Evolutionary conservation across 306 rosid genomes (phyloP).

Genomic region (Mimosa pudica): DNA sequence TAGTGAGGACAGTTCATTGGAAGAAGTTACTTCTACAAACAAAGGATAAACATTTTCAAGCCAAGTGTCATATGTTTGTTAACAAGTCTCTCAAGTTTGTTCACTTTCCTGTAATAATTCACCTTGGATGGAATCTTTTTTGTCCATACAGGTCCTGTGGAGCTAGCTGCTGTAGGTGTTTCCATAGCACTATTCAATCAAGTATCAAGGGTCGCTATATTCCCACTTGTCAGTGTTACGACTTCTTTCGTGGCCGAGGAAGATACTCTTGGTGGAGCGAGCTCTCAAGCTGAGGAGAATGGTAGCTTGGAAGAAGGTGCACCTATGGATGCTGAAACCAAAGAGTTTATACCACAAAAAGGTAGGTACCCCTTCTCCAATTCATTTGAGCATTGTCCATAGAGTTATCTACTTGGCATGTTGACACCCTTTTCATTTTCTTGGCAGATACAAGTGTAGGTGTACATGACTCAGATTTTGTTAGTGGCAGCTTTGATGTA

Average conservation of each 20-base stretch:
- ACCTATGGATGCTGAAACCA: slow-evolving; percentile 47
- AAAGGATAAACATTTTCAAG: background rate
- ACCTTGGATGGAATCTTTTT: slow-evolving; percentile 8
- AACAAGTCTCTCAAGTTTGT: background rate
- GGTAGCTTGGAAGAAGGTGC: slow-evolving; percentile 51
- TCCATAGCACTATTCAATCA: slow-evolving; percentile 95
- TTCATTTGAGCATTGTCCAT: slow-evolving; percentile 18
- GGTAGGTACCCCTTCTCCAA: slow-evolving; percentile 53
- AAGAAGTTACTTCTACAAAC: background rate
- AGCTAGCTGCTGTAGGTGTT: slow-evolving; percentile 98
- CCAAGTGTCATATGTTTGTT: too few species aligned
- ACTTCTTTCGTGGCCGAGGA: slow-evolving; percentile 98
- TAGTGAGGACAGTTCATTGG: background rate
- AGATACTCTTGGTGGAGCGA: slow-evolving; percentile 56
- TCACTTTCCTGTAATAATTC: slow-evolving; percentile 16
- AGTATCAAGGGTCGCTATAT: slow-evolving; percentile 84
- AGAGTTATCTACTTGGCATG: slow-evolving; percentile 4
- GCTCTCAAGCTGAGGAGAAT: slow-evolving; percentile 41
- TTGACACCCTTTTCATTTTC: slow-evolving; percentile 28
- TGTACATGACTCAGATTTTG: slow-evolving; percentile 41
- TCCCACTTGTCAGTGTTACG: slow-evolving; percentile 91
- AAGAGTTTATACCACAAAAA: slow-evolving; percentile 55
- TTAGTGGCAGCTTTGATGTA: slow-evolving; percentile 43
- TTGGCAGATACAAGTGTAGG: slow-evolving; percentile 44
- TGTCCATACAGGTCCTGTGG: slow-evolving; percentile 69